Conservation (phyloP, 1,284 basidiomycete species). For the Trametes versicolor region DNA sequence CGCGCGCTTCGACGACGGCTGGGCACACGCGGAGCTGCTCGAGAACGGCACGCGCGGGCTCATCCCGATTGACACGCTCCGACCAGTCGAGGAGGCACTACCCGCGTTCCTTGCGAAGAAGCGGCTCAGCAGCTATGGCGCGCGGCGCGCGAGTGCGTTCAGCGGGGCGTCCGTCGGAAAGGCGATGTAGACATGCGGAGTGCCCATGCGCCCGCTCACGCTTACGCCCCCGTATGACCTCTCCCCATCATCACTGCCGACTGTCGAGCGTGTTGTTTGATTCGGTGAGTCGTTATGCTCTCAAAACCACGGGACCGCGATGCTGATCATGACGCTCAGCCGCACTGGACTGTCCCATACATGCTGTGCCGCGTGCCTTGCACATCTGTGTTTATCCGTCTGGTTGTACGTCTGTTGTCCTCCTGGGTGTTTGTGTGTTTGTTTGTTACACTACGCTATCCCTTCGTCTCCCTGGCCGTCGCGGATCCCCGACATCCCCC, state of each 20-base stretch:
- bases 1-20: conserved; percentile 72
- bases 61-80: conserved; percentile 72
- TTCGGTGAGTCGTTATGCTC: background rate
- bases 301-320: background rate
- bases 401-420: conserved; percentile 1
- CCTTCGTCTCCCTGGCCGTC: conserved; percentile 29
- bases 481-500: background rate
- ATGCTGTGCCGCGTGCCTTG: conserved; percentile 14
- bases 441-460: conserved; percentile 22
- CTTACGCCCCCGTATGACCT: background rate
- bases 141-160: conserved; percentile 23
- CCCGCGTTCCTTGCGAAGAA: conserved; percentile 61
- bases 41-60: conserved; percentile 49
- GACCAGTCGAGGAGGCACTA: conserved; percentile 56
- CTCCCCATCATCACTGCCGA: background rate
- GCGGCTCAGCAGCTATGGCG: conserved; percentile 53
- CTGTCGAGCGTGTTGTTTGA: background rate
- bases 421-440: conserved; percentile 8
- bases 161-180: conserved; percentile 28
- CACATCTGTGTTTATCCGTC: conserved; percentile 10
- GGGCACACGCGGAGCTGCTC: conserved; percentile 57
- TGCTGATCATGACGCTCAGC: background rate
- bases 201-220: background rate
- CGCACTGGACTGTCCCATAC: conserved; percentile 11
- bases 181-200: conserved; percentile 20